Evolutionary conservation across 2,329 filamentous ascomycete genomes (phyloP), one percentile per base, ranked within the genome.

Genomic region (Calonectria henricotiae): DNA sequence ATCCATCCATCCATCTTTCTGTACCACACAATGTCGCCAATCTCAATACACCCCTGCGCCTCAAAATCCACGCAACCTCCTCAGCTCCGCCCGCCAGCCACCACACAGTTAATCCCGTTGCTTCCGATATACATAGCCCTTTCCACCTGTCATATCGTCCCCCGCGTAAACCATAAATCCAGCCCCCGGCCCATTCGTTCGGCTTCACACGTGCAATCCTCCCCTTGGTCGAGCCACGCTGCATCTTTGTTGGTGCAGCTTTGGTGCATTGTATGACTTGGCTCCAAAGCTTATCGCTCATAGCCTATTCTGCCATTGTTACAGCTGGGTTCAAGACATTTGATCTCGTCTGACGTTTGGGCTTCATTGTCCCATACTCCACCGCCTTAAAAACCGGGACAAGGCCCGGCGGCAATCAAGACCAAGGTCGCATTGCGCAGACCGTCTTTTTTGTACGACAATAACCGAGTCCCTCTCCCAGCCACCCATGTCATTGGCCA

Each of bases 41-140:
- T 20, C 17, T 65, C 47, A 20, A 39, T 17, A 39, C 27, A 23
- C 43, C 65, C 60, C 65, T 68, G 65, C 65, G 65, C 65, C 65
- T 63, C 65, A 41, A 44, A 44, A 62, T 58, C 65, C 65, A 63
- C 65, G 65, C 65, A 68, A 47, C 37, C 58, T 35, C 37, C 27
- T n/a, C 58, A 35, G 47, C 65, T 66, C 54, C 54, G 64, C 54
- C 54, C 30, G 41, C 62, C 62, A 58, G 37, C 55, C 55, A 54
- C 41, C 43, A 23, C 39, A 30, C 47, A 58, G 51, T 67, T 49
- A 68, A 62, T 67, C 65, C 51, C 58, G 58, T 46, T 49, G 58
- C 65, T 67, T 62, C 65, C 65, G 55, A 35, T 35, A 32, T 20
- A 35, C 25, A 32, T 20, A 41, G 20, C 39, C 37, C 20, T n/a